Base-by-base conservation (phyloP, 352 stramenopile genomes). In the Globisporangium megalacanthum region DNA sequence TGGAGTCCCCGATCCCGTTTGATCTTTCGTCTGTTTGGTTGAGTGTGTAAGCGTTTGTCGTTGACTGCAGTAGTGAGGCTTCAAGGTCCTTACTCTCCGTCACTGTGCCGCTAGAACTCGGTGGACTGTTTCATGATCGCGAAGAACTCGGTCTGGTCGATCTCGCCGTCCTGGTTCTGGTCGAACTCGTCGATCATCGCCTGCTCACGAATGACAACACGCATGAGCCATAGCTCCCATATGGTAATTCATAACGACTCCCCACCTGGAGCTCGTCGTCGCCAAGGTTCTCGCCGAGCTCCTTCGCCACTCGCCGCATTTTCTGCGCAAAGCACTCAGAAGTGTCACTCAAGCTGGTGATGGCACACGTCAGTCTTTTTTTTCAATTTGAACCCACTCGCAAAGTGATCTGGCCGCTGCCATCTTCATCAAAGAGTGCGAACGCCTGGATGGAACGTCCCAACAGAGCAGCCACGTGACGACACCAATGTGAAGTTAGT, bases 151-250 rank as follows among this genome's bases (percentile, higher is more conserved):
- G 94, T 78, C 47, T 84, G 65, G 56, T 80, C 84, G 60, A 98
- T 97, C 61, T 92, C 83, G 47, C 91, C 92, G 65, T 98, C 91
- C 58, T 97, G 83, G 62, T 97, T 93, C 49, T 94, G 75, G 58
- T 98, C 92, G 51, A 98, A 98, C 72, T 98, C 91, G 52, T 98
- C 91, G 57, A 98, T 97, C 93, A 98, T 98, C 4, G 89, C 91
- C 73, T 96, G 64, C 3, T 57, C 10, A 8, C 35, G 35, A 39
- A 5, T 39, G 35, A 39, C 35, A 39, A 13, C 35, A 39, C 10
- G 35, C 35, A 13, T 39, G 35, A 39, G 35, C 35, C 1, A 13
- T 39, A 13, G 35, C 35, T 39, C 35, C 2, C 35, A 39, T 2
- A 39, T 39, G 7, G 35, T 17, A 15, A 13, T 1, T 49, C 0